Percentiles rank a stretch among this genome's conserved stretches.
Evolutionary conservation across 192 early-diverging fungal genomes (phyloP).

Genomic region (Coemansia reversa): DNA sequence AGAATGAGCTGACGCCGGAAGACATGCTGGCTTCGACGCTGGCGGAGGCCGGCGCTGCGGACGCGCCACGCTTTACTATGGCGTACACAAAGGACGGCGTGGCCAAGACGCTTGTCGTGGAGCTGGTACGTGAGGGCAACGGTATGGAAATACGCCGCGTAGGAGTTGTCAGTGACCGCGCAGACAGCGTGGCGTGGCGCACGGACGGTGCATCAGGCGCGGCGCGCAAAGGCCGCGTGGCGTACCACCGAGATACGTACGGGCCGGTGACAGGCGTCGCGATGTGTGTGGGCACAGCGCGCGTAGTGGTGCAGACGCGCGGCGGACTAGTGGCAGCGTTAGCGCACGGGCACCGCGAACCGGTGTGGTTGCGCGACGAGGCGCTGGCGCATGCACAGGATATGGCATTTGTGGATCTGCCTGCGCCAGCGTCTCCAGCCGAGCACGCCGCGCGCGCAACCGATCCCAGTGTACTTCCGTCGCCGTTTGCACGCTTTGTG

Average conservation of each 20-base stretch:
- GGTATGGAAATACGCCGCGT: slow-evolving; percentile 40
- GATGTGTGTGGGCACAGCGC: slow-evolving; percentile 22
- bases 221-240: slow-evolving; percentile 23
- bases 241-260: slow-evolving; percentile 41
- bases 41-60: slow-evolving; percentile 27
- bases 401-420: slow-evolving; percentile 80
- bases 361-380: slow-evolving; percentile 86
- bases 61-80: slow-evolving; percentile 29
- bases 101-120: slow-evolving; percentile 47
- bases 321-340: slow-evolving; percentile 61
- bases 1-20: slow-evolving; percentile 34
- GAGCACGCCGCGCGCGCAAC: slow-evolving; percentile 42
- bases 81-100: slow-evolving; percentile 35
- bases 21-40: slow-evolving; percentile 52
- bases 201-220: slow-evolving; percentile 17
- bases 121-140: slow-evolving; percentile 30
- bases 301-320: slow-evolving; percentile 58
- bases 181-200: slow-evolving; percentile 26
- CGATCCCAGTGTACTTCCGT: slow-evolving; percentile 56
- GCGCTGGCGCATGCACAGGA: slow-evolving; percentile 68
- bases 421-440: slow-evolving; percentile 56
- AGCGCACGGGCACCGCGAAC: slow-evolving; percentile 39
- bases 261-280: slow-evolving; percentile 33
- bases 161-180: slow-evolving; percentile 16
- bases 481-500: slow-evolving; percentile 64